Evolutionary conservation across 169 alveolate genomes (phyloP).

Genomic region (Plasmodium gonderi): DNA sequence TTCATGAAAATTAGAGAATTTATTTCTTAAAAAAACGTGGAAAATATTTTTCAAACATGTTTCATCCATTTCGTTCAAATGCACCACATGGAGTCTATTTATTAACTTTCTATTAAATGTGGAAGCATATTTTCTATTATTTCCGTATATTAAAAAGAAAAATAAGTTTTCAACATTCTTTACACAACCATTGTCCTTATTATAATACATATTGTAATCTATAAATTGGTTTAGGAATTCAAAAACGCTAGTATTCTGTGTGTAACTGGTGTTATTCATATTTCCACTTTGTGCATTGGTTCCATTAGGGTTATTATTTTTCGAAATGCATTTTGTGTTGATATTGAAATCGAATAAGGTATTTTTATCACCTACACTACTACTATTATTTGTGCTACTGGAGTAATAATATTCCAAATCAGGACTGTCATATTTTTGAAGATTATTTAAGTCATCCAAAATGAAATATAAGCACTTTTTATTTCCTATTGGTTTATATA

Average conservation of each 20-base stretch:
- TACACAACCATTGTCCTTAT: slow-evolving; percentile 48
- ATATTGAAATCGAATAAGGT: slow-evolving; percentile 41
- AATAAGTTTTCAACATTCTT: slow-evolving; percentile 66
- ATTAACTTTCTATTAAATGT: slow-evolving; percentile 60
- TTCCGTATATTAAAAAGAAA: slow-evolving; percentile 72
- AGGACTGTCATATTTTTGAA: slow-evolving; percentile 31
- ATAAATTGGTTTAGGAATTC: slow-evolving; percentile 71
- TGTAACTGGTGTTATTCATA: not conserved
- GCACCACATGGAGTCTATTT: slow-evolving; percentile 41
- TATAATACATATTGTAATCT: slow-evolving; percentile 68
- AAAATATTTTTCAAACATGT: slow-evolving; percentile 46
- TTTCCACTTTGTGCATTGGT: not conserved
- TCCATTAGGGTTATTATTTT: not conserved
- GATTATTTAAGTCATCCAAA: slow-evolving; percentile 64
- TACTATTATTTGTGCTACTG: not conserved
- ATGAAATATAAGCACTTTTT: slow-evolving; percentile 66
- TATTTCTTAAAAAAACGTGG: slow-evolving; percentile 65
- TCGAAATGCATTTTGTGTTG: slow-evolving; percentile 13
- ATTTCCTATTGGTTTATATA: slow-evolving; percentile 69
- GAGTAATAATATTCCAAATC: not conserved
- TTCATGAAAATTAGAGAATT: slow-evolving; percentile 73
- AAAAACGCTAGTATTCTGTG: slow-evolving; percentile 21
- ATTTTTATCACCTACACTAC: not conserved
- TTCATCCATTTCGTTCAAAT: slow-evolving; percentile 75
- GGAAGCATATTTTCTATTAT: slow-evolving; percentile 62